Conservation (phyloP, 2,329 filamentous ascomycete genomes). For the Penicillium expansum region DNA sequence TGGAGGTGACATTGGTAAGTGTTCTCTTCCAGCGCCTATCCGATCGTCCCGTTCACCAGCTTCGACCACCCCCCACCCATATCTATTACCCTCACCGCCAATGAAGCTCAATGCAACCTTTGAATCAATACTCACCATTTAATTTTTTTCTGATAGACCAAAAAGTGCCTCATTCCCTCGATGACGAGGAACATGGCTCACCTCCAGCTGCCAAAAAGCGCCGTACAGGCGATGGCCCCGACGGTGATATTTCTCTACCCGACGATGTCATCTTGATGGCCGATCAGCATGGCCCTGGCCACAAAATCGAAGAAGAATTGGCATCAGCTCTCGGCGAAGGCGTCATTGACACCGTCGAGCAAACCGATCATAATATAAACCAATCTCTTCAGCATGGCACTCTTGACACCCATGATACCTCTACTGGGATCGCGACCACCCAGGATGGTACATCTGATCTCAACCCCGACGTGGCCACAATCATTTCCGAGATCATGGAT, state of each 20-base stretch:
- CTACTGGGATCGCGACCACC: slow-evolving; percentile 17
- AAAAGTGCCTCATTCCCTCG: slow-evolving; percentile 33
- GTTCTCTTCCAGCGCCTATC: slow-evolving; percentile 4
- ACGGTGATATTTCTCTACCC: slow-evolving; percentile 23
- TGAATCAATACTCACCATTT: neutral
- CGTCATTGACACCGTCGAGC: slow-evolving; percentile 28
- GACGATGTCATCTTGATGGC: slow-evolving; percentile 18
- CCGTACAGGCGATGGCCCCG: slow-evolving; percentile 34
- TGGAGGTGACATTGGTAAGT: slow-evolving; percentile 37
- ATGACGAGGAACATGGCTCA: slow-evolving; percentile 33
- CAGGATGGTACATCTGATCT: slow-evolving; percentile 28
- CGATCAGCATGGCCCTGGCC: slow-evolving; percentile 29
- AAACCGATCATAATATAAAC: slow-evolving; percentile 21
- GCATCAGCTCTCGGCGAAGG: slow-evolving; percentile 35
- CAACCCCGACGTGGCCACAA: slow-evolving; percentile 36
- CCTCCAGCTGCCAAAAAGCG: slow-evolving; percentile 42
- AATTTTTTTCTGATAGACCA: slow-evolving; percentile 22
- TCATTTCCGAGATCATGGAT: slow-evolving; percentile 46
- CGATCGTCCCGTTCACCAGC: slow-evolving; percentile 6
- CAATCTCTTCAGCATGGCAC: slow-evolving; percentile 20
- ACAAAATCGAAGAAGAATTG: slow-evolving; percentile 39
- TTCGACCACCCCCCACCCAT: neutral
- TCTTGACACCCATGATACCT: slow-evolving; percentile 16
- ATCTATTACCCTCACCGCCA: neutral
- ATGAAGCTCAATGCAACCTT: slow-evolving; percentile 2